Evolutionary conservation across 305 asterid genomes (phyloP).

Genomic region (Fraxinus baroniana): DNA sequence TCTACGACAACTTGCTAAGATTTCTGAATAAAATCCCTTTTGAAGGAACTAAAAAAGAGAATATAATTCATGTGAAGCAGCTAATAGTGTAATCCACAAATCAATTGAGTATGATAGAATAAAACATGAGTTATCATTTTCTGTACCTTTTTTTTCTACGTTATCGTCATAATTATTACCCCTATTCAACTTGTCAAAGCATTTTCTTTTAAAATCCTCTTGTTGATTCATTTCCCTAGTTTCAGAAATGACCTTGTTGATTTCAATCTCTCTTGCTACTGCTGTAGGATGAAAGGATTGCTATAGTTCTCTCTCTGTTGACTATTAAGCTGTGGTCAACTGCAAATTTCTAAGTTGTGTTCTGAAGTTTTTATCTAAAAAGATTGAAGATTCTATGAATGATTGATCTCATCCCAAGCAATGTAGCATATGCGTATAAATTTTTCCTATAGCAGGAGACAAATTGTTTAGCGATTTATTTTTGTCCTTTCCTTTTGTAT

Average conservation of each 20-base stretch:
- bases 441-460: background rate
- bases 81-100: background rate
- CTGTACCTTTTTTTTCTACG: background rate
- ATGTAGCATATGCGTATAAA: constrained; percentile 7
- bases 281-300: background rate
- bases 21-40: background rate
- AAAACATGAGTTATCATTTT: background rate
- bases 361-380: constrained; percentile 8
- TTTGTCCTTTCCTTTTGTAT: constrained; percentile 14
- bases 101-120: background rate
- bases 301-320: background rate
- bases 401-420: background rate
- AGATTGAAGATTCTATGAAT: background rate
- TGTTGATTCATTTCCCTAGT: background rate
- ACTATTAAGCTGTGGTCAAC: background rate
- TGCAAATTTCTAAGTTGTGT: constrained; percentile 7
- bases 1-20: background rate
- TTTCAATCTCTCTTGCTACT: background rate
- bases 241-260: background rate
- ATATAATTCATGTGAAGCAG: background rate
- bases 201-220: background rate
- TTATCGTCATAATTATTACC: background rate
- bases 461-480: background rate
- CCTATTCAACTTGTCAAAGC: background rate
- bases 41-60: background rate